Evolutionary conservation across 164 flowering plant genomes (phyloP).

Genomic region (Tinospora cordifolia): DNA sequence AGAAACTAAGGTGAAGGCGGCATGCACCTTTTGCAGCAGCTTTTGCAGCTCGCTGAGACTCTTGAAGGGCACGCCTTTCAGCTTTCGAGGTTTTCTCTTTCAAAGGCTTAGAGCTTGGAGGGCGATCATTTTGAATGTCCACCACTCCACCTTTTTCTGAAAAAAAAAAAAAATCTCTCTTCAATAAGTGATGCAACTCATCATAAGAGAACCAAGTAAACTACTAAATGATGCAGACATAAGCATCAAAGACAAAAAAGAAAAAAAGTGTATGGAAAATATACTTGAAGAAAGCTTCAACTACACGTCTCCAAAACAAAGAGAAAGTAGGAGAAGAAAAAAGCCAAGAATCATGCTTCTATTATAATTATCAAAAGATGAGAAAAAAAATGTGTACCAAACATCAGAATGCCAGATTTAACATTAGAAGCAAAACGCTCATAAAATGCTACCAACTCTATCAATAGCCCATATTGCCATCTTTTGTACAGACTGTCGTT

Average conservation of each 20-base stretch:
- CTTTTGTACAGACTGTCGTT: neutral
- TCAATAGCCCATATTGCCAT: neutral
- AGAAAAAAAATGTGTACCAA: neutral
- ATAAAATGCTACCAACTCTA: neutral
- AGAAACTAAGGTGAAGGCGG: neutral
- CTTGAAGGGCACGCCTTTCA: conserved; percentile 89
- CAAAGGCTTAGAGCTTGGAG: conserved; percentile 39
- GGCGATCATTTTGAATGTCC: conserved; percentile 36
- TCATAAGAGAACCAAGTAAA: neutral
- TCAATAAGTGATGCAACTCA: neutral
- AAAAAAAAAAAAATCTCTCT: conserved; percentile 8
- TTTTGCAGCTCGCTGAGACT: conserved; percentile 91
- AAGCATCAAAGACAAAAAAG: neutral
- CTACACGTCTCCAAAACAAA: neutral
- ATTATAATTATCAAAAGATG: neutral
- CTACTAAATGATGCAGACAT: neutral
- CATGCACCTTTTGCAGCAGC: conserved; percentile 61
- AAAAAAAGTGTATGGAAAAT: neutral
- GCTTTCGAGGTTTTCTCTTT: conserved; percentile 82
- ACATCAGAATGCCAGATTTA: neutral
- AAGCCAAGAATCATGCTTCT: neutral
- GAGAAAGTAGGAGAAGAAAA: neutral
- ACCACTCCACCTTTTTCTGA: conserved; percentile 38
- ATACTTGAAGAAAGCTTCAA: neutral
- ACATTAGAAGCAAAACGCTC: neutral